These are phyloP conservation scores for Citeromyces hawaiiensis DNA, from an alignment of 1,139 yeast species.

Conservation along the genomic window DNA sequence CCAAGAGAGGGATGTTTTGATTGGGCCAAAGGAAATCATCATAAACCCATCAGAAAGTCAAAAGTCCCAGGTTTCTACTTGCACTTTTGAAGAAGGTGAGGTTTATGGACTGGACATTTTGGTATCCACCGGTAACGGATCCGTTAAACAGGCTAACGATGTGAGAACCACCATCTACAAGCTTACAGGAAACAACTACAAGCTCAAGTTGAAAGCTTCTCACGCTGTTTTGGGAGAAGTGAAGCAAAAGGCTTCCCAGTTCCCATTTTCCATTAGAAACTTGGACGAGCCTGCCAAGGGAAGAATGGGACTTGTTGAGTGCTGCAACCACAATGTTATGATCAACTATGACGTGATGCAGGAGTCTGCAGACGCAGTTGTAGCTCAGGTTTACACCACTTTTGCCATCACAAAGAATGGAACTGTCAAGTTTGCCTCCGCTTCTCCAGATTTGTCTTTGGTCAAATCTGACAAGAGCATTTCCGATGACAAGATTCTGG, in stretches of 20 bases:
- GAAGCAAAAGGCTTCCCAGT: slow-evolving; percentile 50
- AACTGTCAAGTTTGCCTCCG: slow-evolving; percentile 51
- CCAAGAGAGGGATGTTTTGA: slow-evolving; percentile 54
- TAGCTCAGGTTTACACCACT: slow-evolving; percentile 70
- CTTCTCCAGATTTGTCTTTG: slow-evolving; percentile 33
- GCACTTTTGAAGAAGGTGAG: slow-evolving; percentile 62
- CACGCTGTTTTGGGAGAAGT: slow-evolving; percentile 57
- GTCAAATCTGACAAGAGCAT: slow-evolving; percentile 48
- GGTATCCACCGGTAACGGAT: slow-evolving; percentile 56
- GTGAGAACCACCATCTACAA: slow-evolving; percentile 62
- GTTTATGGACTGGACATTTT: slow-evolving; percentile 70
- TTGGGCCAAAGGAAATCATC: slow-evolving; percentile 69
- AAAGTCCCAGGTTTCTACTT: slow-evolving; percentile 48
- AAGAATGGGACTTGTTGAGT: slow-evolving; percentile 67
- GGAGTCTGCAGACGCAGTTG: slow-evolving; percentile 55
- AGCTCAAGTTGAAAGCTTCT: slow-evolving; percentile 62
- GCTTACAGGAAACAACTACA: slow-evolving; percentile 56
- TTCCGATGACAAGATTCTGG: slow-evolving; percentile 35
- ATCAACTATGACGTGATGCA: slow-evolving; percentile 58
- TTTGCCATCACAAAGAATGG: slow-evolving; percentile 69
- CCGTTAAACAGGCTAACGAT: slow-evolving; percentile 41
- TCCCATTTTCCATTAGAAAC: slow-evolving; percentile 60
- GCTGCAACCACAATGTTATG: slow-evolving; percentile 55
- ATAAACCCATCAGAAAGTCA: slow-evolving; percentile 64
- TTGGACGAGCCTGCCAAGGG: slow-evolving; percentile 61